phyloP scores from a whole-genome alignment of 2,329 filamentous ascomycete species.

The Drechslerella dactyloides region DNA sequence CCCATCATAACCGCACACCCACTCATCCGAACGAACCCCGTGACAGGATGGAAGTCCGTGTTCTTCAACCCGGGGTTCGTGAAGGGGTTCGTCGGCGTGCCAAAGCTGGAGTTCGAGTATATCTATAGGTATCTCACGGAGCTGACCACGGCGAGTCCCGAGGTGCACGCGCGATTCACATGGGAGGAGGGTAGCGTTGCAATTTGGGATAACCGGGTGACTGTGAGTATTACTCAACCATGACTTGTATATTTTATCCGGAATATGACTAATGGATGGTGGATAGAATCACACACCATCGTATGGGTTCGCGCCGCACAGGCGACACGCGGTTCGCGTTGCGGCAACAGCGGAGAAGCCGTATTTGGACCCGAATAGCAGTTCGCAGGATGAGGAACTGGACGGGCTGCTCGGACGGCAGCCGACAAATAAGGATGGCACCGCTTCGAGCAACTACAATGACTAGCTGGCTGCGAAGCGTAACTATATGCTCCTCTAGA shows the following conservation, averaged over 20 bases:
- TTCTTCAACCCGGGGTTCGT: constrained; percentile 68
- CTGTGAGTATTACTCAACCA: constrained; percentile 57
- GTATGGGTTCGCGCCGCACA: constrained; percentile 66
- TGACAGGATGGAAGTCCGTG: constrained; percentile 68
- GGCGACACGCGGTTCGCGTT: constrained; percentile 62
- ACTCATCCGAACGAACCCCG: constrained; percentile 66
- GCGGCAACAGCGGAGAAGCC: constrained; percentile 57
- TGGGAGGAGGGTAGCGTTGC: constrained; percentile 71
- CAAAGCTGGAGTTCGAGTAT: constrained; percentile 64
- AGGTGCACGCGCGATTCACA: constrained; percentile 71
- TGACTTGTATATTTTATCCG: background rate
- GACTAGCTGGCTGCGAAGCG: constrained; percentile 59
- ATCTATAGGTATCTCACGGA: constrained; percentile 65
- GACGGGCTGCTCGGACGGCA: constrained; percentile 62
- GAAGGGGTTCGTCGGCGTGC: constrained; percentile 66
- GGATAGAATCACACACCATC: constrained; percentile 64
- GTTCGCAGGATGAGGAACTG: constrained; percentile 65
- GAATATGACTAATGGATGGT: constrained; percentile 3
- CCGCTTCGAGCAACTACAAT: constrained; percentile 65
- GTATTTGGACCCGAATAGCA: constrained; percentile 56
- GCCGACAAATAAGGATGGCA: constrained; percentile 65
- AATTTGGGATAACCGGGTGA: constrained; percentile 71
- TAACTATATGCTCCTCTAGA: background rate
- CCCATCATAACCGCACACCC: constrained; percentile 66
- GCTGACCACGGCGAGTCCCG: constrained; percentile 67